phyloP scores from a whole-genome alignment of 1,139 yeast species.

The Protomyces pachydermus region DNA sequence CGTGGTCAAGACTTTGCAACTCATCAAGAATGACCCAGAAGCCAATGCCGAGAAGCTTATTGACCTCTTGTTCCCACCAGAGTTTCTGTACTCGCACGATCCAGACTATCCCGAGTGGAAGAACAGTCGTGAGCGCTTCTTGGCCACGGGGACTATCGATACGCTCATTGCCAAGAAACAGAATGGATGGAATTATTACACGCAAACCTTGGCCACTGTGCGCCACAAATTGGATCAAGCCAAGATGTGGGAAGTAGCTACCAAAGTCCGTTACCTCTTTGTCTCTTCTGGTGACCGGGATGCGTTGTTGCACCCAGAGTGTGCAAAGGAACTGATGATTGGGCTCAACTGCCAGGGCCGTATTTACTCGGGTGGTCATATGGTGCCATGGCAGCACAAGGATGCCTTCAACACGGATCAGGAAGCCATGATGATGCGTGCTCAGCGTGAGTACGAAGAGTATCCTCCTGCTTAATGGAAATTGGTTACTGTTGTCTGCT shows the following conservation, averaged over 20 bases:
- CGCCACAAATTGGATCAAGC: constrained; percentile 6
- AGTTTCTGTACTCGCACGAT: constrained; percentile 5
- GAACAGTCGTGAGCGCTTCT: constrained; percentile 7
- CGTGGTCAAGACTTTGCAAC: not conserved
- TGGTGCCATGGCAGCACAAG: constrained; percentile 13
- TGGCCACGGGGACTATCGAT: not conserved
- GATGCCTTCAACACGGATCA: constrained; percentile 18
- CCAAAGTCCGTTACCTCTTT: constrained; percentile 18
- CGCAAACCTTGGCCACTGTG: constrained; percentile 3
- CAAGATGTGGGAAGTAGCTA: constrained; percentile 17
- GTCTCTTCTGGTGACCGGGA: constrained; percentile 17
- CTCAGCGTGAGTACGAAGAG: constrained; percentile 12
- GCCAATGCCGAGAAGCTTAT: not conserved
- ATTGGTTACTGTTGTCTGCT: not conserved
- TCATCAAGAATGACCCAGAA: constrained; percentile 7
- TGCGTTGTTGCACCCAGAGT: constrained; percentile 7
- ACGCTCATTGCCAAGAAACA: constrained; percentile 9
- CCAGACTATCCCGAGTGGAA: not conserved
- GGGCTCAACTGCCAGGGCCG: constrained; percentile 19
- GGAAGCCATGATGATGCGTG: constrained; percentile 25
- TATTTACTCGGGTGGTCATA: constrained; percentile 19
- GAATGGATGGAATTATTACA: constrained; percentile 3
- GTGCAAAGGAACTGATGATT: constrained; percentile 17
- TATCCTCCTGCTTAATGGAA: constrained; percentile 4
- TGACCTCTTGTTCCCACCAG: constrained; percentile 16